A percentile compares a stretch with the other conserved stretches of the same genome.
phyloP scores from a whole-genome alignment of 2,329 filamentous ascomycete genomes.

The Sporothrix pseudoabietina region DNA sequence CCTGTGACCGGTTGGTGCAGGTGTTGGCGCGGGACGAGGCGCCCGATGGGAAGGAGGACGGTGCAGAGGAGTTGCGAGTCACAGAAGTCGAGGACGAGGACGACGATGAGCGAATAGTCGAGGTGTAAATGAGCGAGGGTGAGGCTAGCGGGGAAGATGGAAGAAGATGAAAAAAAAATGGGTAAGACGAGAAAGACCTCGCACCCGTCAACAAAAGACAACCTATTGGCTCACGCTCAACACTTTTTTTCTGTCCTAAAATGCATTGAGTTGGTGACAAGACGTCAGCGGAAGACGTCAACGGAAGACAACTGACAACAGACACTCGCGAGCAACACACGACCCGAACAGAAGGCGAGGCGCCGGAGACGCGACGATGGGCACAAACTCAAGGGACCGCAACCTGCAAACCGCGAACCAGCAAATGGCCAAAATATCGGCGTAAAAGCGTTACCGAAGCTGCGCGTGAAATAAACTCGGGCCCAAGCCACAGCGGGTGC shows the following conservation, averaged over 20 bases:
- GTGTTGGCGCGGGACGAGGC: slow-evolving; percentile 75
- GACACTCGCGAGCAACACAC: background rate
- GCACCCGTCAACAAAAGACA: background rate
- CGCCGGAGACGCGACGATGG: background rate
- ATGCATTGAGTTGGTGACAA: background rate
- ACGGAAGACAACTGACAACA: background rate
- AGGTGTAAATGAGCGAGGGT: slow-evolving; percentile 44
- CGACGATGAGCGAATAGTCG: slow-evolving; percentile 58
- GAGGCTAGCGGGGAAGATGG: background rate
- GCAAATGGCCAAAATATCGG: background rate
- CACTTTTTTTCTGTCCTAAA: background rate
- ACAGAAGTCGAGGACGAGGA: slow-evolving; percentile 51
- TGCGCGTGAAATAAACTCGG: background rate
- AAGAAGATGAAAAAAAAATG: too few species aligned
- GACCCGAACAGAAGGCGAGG: background rate
- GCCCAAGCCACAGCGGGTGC: slow-evolving; percentile 10
- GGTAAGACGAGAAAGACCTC: background rate
- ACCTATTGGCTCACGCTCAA: slow-evolving; percentile 14
- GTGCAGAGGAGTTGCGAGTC: slow-evolving; percentile 38
- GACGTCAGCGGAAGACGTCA: background rate
- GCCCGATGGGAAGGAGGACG: slow-evolving; percentile 45
- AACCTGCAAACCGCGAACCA: background rate
- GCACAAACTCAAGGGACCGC: background rate
- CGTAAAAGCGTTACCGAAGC: background rate
- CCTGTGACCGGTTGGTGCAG: slow-evolving; percentile 86